Evolutionary conservation across 768 basidiomycete species (phyloP).

Genomic region (Saitozyma podzolica): DNA sequence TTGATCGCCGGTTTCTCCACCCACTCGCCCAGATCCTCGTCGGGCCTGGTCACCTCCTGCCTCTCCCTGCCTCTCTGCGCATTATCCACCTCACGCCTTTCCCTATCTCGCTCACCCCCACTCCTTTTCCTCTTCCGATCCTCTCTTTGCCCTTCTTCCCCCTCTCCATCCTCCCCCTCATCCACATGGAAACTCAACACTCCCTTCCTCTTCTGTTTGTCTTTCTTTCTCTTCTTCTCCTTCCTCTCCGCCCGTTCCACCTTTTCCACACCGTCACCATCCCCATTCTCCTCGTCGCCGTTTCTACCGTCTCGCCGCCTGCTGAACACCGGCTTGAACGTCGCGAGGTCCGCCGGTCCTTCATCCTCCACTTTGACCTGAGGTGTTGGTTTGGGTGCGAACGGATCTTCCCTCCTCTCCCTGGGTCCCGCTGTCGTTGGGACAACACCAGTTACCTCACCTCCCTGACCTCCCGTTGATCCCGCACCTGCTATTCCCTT

Average conservation of each 20-base stretch:
- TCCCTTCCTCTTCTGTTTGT: slow-evolving; percentile 57
- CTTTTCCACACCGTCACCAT: slow-evolving; percentile 2
- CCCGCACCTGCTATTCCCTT: slow-evolving; percentile 1
- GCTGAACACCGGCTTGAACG: slow-evolving; percentile 88
- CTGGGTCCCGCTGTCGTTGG: neutral
- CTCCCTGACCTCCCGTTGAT: too few relatives aligned
- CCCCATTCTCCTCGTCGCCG: slow-evolving; percentile 3
- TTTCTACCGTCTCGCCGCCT: slow-evolving; percentile 26
- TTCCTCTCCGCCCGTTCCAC: slow-evolving; percentile 52
- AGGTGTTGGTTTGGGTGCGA: slow-evolving; percentile 3
- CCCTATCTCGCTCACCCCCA: slow-evolving; percentile 51
- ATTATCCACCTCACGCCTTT: slow-evolving; percentile 9
- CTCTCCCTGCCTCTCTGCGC: slow-evolving; percentile 3
- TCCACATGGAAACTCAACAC: slow-evolving; percentile 73
- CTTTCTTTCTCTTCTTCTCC: slow-evolving; percentile 57
- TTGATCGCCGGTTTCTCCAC: slow-evolving; percentile 43
- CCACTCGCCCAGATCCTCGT: slow-evolving; percentile 39
- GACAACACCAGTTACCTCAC: too few relatives aligned
- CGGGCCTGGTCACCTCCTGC: slow-evolving; percentile 2
- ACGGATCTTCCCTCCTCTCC: slow-evolving; percentile 14
- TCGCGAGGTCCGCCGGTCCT: slow-evolving; percentile 60
- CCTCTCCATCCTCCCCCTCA: slow-evolving; percentile 57
- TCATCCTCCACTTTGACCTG: slow-evolving; percentile 36
- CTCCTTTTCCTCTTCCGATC: slow-evolving; percentile 15
- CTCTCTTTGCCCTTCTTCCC: slow-evolving; percentile 53